phyloP scores from a whole-genome alignment of 1,284 basidiomycete genomes.

The Malassezia slooffiae region DNA sequence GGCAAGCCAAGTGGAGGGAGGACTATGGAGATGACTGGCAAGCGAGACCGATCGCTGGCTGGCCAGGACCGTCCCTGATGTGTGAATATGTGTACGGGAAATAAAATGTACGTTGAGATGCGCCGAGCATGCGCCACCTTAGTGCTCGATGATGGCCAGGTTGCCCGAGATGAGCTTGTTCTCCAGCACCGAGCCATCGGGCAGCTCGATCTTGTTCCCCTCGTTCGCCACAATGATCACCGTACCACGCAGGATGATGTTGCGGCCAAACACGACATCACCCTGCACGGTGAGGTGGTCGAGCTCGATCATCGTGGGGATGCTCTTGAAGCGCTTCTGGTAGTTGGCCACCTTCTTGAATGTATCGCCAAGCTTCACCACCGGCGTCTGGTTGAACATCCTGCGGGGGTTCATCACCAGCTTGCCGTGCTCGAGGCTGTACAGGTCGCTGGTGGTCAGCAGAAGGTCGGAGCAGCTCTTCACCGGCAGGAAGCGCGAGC shows the following conservation, averaged over 20 bases:
- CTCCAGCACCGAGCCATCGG: conserved; percentile 86
- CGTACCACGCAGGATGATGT: conserved; percentile 58
- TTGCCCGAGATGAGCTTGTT: conserved; percentile 55
- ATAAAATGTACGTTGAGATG: neutral
- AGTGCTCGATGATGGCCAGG: conserved; percentile 47
- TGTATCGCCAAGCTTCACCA: conserved; percentile 85
- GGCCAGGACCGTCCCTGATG: no score
- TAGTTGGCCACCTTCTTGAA: conserved; percentile 80
- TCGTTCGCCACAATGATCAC: conserved; percentile 69
- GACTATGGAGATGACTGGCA: no score
- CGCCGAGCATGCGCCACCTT: conserved; percentile 8
- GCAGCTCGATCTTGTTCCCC: conserved; percentile 86
- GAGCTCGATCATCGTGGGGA: conserved; percentile 69
- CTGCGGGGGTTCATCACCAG: conserved; percentile 59
- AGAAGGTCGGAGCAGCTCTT: conserved; percentile 59
- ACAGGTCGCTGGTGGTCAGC: conserved; percentile 92
- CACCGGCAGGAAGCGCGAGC: conserved; percentile 92
- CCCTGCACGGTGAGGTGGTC: conserved; percentile 95
- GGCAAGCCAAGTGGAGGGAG: no score
- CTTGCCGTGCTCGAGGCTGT: conserved; percentile 86
- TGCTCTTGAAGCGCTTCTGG: conserved; percentile 95
- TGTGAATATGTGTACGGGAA: no score
- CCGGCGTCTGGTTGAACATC: conserved; percentile 71
- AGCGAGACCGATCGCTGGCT: no score
- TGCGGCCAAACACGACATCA: conserved; percentile 89